Evolutionary conservation across 768 basidiomycete species (phyloP), one percentile per base, ranked within the genome.

Genomic region (Dictyophora rubrovolvata): DNA sequence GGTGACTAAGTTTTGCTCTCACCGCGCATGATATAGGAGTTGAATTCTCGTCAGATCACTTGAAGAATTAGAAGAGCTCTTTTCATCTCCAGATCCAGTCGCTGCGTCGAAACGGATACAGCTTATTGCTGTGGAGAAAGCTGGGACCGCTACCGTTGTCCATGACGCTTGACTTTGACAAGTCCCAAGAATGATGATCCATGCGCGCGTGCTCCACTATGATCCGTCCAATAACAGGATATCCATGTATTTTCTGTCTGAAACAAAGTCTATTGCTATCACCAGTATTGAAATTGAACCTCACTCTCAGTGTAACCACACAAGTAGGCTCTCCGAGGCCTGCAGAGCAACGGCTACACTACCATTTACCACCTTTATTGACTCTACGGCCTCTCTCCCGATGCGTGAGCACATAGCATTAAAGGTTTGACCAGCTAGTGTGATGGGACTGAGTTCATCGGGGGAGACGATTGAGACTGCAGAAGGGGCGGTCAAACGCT

Each of bases 241-340:
- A 28, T 28, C 28, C 28, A 28, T 28, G 28, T 28, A 28, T 28
- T 28, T 28, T 28, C 28, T 28, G 28, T 7, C 28, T 28, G 28
- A 28, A 7, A 28, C 7, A 28, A 28, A 28, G 4, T 7, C 28
- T 7, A 28, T 28, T 28, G 28, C 28, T 42, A 42, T 42, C 4
- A 42, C 42, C n/a, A 4, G n/a, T 42, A 42, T 42, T 42, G 42
- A 42, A n/a, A 37, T 37, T 8, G 8, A 37, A 37, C 7, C 4
- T 42, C n/a, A n/a, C 2, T 42, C 4, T 42, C 21, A 5, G 3
- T 18, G 35, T 35, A 73, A 51, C 48, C 64, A 70, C 51, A 74
- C 66, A 48, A 75, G 71, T 56, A 72, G 55, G n/a, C 71, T 72
- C 62, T 75, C 74, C 12, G 72, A 73, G 20, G 72, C 72, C 22